Conservation (phyloP, 2,329 filamentous ascomycete genomes). For the Colletotrichum sp. region DNA sequence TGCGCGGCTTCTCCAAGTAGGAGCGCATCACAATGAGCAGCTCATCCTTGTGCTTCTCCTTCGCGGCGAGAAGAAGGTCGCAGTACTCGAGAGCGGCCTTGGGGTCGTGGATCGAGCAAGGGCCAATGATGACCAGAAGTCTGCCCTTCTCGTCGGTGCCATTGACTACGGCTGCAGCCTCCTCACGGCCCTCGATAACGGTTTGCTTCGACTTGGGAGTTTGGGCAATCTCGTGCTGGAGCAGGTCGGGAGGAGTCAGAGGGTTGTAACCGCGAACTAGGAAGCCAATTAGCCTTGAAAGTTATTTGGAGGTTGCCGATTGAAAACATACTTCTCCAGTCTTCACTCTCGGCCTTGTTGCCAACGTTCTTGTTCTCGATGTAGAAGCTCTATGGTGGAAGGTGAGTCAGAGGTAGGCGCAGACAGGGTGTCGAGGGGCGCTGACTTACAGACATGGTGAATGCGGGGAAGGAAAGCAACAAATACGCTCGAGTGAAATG, state of each 20-base stretch:
- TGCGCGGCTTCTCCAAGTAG: slow-evolving; percentile 98
- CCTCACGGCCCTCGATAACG: slow-evolving; percentile 65
- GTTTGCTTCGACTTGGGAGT: slow-evolving; percentile 62
- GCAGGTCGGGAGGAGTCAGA: slow-evolving; percentile 88
- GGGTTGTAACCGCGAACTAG: slow-evolving; percentile 89
- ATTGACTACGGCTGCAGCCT: slow-evolving; percentile 73
- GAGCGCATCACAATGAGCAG: slow-evolving; percentile 96
- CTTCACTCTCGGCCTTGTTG: slow-evolving; percentile 75
- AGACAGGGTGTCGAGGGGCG: neutral
- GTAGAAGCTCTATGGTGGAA: slow-evolving; percentile 62
- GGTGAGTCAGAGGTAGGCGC: slow-evolving; percentile 28
- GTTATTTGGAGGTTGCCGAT: neutral
- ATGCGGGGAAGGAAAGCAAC: neutral
- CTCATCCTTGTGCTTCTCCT: slow-evolving; percentile 88
- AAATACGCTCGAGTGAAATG: neutral
- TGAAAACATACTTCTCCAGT: slow-evolving; percentile 75
- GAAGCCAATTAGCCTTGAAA: slow-evolving; percentile 26
- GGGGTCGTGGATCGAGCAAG: slow-evolving; percentile 97
- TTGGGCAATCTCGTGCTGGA: slow-evolving; percentile 88
- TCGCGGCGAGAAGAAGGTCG: slow-evolving; percentile 78
- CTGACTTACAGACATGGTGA: slow-evolving; percentile 38
- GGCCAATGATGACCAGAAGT: slow-evolving; percentile 81
- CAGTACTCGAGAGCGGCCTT: slow-evolving; percentile 91
- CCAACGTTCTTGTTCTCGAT: slow-evolving; percentile 82
- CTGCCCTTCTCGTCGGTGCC: slow-evolving; percentile 66